Conservation (phyloP, 257 asterid species). For the Fraxinus quadrangulata region DNA sequence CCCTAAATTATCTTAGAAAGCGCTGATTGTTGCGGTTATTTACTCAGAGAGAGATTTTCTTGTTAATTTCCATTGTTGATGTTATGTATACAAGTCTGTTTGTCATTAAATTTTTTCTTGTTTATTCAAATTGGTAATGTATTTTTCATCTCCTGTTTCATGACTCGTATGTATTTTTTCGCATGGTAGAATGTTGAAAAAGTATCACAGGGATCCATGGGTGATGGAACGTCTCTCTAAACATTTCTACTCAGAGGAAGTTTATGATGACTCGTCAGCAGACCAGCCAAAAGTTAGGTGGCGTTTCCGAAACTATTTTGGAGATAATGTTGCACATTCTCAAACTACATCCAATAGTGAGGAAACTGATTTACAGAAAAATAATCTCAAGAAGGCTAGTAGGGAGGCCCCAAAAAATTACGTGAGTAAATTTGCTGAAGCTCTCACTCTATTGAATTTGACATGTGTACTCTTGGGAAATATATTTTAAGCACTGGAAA, state of each 20-base stretch:
- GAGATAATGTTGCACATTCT: slow-evolving; percentile 26
- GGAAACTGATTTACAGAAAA: slow-evolving; percentile 32
- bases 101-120: neutral
- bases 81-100: neutral
- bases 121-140: slow-evolving; percentile 23
- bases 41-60: neutral
- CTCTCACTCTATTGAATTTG: neutral
- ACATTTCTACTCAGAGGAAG: slow-evolving; percentile 68
- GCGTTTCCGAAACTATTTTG: slow-evolving; percentile 56
- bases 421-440: slow-evolving; percentile 36
- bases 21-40: neutral
- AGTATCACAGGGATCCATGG: slow-evolving; percentile 40
- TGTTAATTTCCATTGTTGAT: neutral
- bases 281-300: slow-evolving; percentile 60
- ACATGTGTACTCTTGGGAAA: neutral
- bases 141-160: neutral
- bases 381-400: slow-evolving; percentile 34
- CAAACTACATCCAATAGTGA: slow-evolving; percentile 28
- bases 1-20: too few relatives aligned
- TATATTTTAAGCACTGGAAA: neutral
- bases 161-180: too few relatives aligned
- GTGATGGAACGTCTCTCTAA: slow-evolving; percentile 48
- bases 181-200: slow-evolving; percentile 57
- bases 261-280: slow-evolving; percentile 57
- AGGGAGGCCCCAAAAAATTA: slow-evolving; percentile 35